These are phyloP conservation scores for Pelargonium citronellum DNA, from an alignment of 441 rosid species.

Conservation along the genomic window DNA sequence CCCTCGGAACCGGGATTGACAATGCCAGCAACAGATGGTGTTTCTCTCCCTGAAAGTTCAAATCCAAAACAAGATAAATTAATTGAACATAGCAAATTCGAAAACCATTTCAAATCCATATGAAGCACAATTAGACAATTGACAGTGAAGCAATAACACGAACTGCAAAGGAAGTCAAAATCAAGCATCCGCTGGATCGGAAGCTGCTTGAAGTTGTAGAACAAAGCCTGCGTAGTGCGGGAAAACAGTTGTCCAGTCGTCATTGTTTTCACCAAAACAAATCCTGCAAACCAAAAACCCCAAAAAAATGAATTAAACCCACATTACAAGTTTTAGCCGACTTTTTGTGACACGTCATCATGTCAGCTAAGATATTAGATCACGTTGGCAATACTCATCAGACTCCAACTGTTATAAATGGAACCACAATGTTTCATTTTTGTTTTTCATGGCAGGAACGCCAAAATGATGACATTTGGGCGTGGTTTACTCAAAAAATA, in stretches of 20 bases:
- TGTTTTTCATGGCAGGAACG: too few species aligned
- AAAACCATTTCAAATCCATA: background rate
- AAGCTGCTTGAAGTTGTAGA: constrained; percentile 92
- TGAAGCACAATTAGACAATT: background rate
- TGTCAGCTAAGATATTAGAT: too few species aligned
- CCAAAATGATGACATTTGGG: too few species aligned
- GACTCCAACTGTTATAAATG: too few species aligned
- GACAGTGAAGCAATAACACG: constrained; percentile 15
- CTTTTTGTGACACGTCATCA: too few species aligned
- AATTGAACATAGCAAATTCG: constrained; percentile 2
- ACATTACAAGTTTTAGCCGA: too few species aligned
- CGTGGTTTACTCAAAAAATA: too few species aligned
- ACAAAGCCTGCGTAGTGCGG: constrained; percentile 69
- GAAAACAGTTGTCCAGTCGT: constrained; percentile 93
- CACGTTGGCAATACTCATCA: too few species aligned
- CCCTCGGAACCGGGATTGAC: constrained; percentile 92
- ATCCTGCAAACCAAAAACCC: background rate
- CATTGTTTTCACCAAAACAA: constrained; percentile 31
- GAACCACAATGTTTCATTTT: too few species aligned
- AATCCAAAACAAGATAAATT: background rate
- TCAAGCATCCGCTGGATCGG: constrained; percentile 99
- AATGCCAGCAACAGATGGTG: constrained; percentile 94
- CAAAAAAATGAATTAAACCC: too few species aligned
- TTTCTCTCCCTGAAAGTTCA: constrained; percentile 60
- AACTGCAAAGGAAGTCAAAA: constrained; percentile 94